Percentiles rank a stretch among this genome's conserved stretches.
Conservation (phyloP, 345 rosid genomes). For the Pugionium cornutum region DNA sequence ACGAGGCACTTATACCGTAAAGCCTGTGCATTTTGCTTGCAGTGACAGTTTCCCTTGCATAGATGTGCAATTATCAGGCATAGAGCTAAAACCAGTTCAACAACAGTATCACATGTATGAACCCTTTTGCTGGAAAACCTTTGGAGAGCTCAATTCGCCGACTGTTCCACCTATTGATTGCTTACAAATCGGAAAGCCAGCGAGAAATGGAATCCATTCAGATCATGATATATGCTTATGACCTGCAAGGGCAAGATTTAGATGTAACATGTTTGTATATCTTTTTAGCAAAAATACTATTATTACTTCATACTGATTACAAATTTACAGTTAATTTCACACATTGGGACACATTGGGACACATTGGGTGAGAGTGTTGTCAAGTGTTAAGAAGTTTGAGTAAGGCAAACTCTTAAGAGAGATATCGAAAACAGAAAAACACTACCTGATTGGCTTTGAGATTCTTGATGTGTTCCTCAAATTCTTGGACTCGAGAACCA, state of each 20-base stretch:
- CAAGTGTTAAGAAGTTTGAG: conserved; percentile 15
- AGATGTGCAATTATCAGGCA: conserved; percentile 69
- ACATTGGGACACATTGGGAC: background rate
- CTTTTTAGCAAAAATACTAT: conserved; percentile 1
- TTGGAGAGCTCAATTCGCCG: conserved; percentile 74
- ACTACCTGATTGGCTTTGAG: background rate
- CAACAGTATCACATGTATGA: conserved; percentile 69
- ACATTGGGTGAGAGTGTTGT: conserved; percentile 5
- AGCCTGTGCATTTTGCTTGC: conserved; percentile 55
- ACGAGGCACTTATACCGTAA: conserved; percentile 86
- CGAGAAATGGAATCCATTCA: conserved; percentile 64
- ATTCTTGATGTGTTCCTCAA: too few species aligned
- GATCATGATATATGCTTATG: conserved; percentile 60
- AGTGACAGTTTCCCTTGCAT: conserved; percentile 58
- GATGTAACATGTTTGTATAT: conserved; percentile 31
- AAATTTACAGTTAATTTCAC: conserved; percentile 7
- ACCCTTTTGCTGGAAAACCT: conserved; percentile 96
- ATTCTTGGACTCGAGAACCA: too few species aligned
- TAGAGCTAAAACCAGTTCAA: conserved; percentile 71
- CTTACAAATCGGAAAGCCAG: conserved; percentile 80
- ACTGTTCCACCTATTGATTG: conserved; percentile 85
- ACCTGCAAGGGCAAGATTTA: conserved; percentile 30
- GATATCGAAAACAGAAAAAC: background rate
- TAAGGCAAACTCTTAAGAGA: conserved; percentile 16
- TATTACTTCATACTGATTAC: conserved; percentile 14